phyloP scores from a whole-genome alignment of 345 rosid species.

The Viola odorata region DNA sequence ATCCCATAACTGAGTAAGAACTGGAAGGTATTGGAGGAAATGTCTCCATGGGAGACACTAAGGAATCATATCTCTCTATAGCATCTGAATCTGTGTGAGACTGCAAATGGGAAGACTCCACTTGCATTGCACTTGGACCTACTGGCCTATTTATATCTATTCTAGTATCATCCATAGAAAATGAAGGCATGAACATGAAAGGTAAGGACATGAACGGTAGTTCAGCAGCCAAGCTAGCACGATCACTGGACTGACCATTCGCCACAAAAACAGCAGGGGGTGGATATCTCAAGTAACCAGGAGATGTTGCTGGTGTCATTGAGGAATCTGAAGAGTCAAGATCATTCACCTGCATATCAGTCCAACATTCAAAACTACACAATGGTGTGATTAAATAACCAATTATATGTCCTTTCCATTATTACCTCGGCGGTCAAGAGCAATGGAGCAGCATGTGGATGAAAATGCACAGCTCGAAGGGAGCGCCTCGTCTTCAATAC shows the following conservation, averaged over 20 bases:
- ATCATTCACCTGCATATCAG: conserved; percentile 67
- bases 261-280: conserved; percentile 56
- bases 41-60: conserved; percentile 42
- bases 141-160: conserved; percentile 29
- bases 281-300: conserved; percentile 58
- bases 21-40: conserved; percentile 35
- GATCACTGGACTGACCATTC: conserved; percentile 42
- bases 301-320: conserved; percentile 59
- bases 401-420: conserved; percentile 11
- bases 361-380: conserved; percentile 29
- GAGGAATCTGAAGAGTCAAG: conserved; percentile 66
- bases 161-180: conserved; percentile 41
- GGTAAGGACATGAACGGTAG: conserved; percentile 49
- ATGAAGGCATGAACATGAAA: conserved; percentile 42
- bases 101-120: conserved; percentile 42
- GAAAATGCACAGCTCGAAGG: conserved; percentile 75
- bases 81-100: conserved; percentile 34
- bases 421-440: conserved; percentile 76
- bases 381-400: conserved; percentile 16
- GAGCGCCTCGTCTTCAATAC: conserved; percentile 64
- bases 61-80: conserved; percentile 28
- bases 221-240: conserved; percentile 45
- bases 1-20: conserved; percentile 28
- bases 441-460: conserved; percentile 65
- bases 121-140: conserved; percentile 37